These are phyloP conservation scores for Solanum sitiens DNA, from an alignment of 257 asterid species.

Conservation along the genomic window DNA sequence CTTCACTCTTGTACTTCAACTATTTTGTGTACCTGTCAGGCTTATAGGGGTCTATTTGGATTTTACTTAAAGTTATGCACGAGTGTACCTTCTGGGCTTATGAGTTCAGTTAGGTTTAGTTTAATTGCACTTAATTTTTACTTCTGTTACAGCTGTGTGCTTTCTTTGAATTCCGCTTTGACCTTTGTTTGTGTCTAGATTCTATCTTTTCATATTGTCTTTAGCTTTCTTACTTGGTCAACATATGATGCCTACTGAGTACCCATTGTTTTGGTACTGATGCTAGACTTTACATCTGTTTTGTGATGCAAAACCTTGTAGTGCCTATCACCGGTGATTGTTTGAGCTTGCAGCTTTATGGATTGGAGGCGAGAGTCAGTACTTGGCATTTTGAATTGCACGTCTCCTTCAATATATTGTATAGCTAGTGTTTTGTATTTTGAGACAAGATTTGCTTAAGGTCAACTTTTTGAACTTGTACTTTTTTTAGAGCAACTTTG, in stretches of 20 bases:
- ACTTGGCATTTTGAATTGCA: not conserved
- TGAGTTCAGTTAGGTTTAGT: not conserved
- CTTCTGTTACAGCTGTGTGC: not conserved
- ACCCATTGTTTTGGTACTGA: not conserved
- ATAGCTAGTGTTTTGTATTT: not conserved
- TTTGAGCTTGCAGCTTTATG: too few species aligned
- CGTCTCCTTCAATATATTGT: not conserved
- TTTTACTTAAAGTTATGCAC: not conserved
- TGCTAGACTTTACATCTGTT: not conserved
- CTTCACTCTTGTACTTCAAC: not conserved
- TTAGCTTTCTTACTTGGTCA: too few species aligned
- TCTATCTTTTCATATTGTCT: too few species aligned
- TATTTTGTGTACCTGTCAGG: not conserved
- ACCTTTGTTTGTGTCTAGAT: not conserved
- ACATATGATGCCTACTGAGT: not conserved
- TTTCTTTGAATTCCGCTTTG: too few species aligned
- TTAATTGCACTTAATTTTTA: not conserved
- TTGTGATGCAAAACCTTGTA: not conserved
- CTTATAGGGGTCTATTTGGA: too few species aligned
- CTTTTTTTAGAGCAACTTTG: too few species aligned
- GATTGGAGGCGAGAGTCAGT: not conserved
- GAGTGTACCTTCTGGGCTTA: not conserved
- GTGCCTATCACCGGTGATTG: not conserved
- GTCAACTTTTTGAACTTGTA: too few species aligned
- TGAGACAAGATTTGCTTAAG: not conserved